phyloP scores from a whole-genome alignment of 495 filamentous ascomycete species.

The Aspergillus coremiiformis region DNA sequence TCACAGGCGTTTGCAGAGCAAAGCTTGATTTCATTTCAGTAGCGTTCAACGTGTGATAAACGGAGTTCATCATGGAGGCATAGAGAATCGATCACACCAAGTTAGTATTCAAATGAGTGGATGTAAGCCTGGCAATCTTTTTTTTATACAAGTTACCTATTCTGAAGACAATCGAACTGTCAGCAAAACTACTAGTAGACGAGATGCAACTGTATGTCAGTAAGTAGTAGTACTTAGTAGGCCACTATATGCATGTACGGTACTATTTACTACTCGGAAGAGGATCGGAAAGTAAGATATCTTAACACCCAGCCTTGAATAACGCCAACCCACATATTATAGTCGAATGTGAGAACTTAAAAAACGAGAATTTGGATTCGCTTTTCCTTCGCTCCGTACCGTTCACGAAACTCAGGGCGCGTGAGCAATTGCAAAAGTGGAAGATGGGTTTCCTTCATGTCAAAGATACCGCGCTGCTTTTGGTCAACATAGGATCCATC shows the following conservation, averaged over 20 bases:
- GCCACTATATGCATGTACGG: neutral
- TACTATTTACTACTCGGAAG: neutral
- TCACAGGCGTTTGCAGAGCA: neutral
- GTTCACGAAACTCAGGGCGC: slow-evolving; percentile 57
- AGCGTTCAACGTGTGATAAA: neutral
- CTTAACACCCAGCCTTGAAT: neutral
- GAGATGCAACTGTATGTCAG: neutral
- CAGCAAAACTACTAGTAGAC: no score
- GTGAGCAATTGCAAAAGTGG: slow-evolving; percentile 65
- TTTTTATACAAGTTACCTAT: no score
- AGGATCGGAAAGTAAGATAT: neutral
- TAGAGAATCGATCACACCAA: no score
- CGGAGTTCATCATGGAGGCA: no score
- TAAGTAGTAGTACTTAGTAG: no score
- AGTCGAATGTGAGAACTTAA: slow-evolving; percentile 13
- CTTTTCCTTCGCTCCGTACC: slow-evolving; percentile 46
- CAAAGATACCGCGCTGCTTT: slow-evolving; percentile 85
- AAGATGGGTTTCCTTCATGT: slow-evolving; percentile 83
- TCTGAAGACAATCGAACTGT: no score
- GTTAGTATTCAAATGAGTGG: no score
- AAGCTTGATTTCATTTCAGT: neutral
- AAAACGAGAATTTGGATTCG: slow-evolving; percentile 35
- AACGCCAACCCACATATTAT: slow-evolving; percentile 13
- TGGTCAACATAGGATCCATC: slow-evolving; percentile 86
- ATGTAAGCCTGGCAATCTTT: no score